Evolutionary conservation across 2,329 filamentous ascomycete genomes (phyloP), one percentile per base, ranked within the genome.

Genomic region (Penicillium thymicola): DNA sequence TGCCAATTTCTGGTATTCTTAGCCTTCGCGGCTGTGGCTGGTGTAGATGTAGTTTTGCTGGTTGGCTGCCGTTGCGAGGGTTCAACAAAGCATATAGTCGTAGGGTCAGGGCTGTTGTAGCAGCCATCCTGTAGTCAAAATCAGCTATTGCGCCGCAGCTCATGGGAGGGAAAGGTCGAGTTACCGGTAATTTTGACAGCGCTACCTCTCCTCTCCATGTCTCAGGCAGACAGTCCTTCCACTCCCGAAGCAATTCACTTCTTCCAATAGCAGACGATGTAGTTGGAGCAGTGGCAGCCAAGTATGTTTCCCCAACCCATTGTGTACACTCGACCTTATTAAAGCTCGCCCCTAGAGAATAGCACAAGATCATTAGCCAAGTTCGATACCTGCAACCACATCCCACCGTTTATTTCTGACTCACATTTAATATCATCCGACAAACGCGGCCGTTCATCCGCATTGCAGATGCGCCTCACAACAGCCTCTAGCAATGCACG

Each of bases 221-320:
- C 54, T 78, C 76, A n/a, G 75, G 76, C 37, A 78, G 64, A 50
- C 70, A 67, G 57, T 78, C 75, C 57, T 72, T 76, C 76, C 76
- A 78, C 11, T 63, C 62, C 45, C 67, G 67, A 9, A 77, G 50
- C 36, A 74, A 77, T 9, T 74, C 68, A 36, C 58, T 69, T 34
- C 68, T 64, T 14, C 65, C 65, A 55, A 73, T 61, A 8, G 74
- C 68, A 37, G 67, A 65, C 34, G 58, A 60, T 8, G 62, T 46
- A 28, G 59, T 68, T 5, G 73, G 72, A 23, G 75, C 74, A 23
- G 55, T 69, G 16, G 73, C 70, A 55, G 76, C 75, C 14, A 78
- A 66, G 58, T 73, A 73, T 2, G 67, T 70, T 57, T 75, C 72
- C 1, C 75, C 76, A 46, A 76, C 65, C 74, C 74, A 78, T 50